A percentile compares a stretch with the other conserved stretches of the same genome.
Evolutionary conservation across 352 stramenopile species (phyloP).

Genomic region (Phytopythium oedochilum): DNA sequence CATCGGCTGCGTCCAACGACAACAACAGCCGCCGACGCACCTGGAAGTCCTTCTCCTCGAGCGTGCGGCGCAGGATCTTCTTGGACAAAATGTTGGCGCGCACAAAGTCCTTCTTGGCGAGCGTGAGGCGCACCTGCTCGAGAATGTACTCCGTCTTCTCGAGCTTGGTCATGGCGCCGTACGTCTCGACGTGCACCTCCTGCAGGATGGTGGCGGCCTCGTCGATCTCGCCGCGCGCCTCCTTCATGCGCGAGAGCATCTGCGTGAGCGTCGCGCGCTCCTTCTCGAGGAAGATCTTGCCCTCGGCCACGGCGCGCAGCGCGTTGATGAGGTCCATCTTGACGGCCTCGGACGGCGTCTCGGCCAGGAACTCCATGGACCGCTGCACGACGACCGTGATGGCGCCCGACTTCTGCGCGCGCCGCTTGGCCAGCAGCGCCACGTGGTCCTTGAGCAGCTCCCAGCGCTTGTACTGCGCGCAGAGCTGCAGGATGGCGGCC

Average conservation of each 20-base stretch:
- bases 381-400: conserved; percentile 84
- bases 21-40: too few species aligned
- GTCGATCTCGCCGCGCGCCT: conserved; percentile 90
- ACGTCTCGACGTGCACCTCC: conserved; percentile 98
- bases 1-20: too few species aligned
- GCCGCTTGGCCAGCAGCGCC: conserved; percentile 82
- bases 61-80: conserved; percentile 94
- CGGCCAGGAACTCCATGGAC: conserved; percentile 75
- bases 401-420: conserved; percentile 84
- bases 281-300: conserved; percentile 98
- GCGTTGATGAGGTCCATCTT: conserved; percentile 93
- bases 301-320: conserved; percentile 93
- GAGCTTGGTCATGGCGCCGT: conserved; percentile 96
- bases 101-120: conserved; percentile 97
- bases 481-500: conserved; percentile 68
- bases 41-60: conserved; percentile 94
- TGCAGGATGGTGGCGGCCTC: conserved; percentile 94
- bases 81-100: conserved; percentile 95
- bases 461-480: conserved; percentile 84
- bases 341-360: conserved; percentile 77
- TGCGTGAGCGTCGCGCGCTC: conserved; percentile 93
- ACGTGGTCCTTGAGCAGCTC: conserved; percentile 87
- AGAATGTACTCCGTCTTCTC: conserved; percentile 99
- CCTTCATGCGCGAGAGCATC: conserved; percentile 91
- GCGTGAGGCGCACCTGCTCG: conserved; percentile 96